Evolutionary conservation across 345 rosid species (phyloP).

Genomic region (Eucalyptus globulus): DNA sequence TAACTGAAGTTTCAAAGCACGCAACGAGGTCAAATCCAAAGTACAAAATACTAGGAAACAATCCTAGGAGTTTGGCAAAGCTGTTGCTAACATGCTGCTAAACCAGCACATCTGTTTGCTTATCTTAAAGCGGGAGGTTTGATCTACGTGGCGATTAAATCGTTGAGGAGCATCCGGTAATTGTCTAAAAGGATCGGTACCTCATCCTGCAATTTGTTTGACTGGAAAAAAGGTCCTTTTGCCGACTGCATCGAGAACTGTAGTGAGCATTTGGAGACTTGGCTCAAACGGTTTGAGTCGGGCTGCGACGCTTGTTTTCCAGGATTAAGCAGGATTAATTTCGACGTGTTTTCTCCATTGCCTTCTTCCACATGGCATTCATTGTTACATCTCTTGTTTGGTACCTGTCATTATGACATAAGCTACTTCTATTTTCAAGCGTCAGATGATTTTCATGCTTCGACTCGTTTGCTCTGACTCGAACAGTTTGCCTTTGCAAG

Average conservation of each 20-base stretch:
- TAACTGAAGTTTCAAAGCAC: neutral
- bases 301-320: accelerated
- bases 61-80: neutral
- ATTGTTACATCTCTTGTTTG: neutral
- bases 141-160: neutral
- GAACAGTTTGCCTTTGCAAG: neutral
- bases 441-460: neutral
- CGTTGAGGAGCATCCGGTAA: neutral
- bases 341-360: neutral
- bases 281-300: neutral
- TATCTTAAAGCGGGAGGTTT: neutral
- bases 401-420: neutral
- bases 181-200: neutral
- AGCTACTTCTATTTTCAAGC: neutral
- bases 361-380: neutral
- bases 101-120: neutral
- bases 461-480: neutral
- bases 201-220: neutral
- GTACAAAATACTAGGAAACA: neutral
- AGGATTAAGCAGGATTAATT: neutral
- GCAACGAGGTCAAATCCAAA: neutral
- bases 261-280: neutral
- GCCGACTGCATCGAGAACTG: neutral
- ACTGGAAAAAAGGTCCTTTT: neutral
- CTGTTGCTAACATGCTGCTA: neutral